Conservation (phyloP, 1,284 basidiomycete genomes). For the Ganoderma sinense region DNA sequence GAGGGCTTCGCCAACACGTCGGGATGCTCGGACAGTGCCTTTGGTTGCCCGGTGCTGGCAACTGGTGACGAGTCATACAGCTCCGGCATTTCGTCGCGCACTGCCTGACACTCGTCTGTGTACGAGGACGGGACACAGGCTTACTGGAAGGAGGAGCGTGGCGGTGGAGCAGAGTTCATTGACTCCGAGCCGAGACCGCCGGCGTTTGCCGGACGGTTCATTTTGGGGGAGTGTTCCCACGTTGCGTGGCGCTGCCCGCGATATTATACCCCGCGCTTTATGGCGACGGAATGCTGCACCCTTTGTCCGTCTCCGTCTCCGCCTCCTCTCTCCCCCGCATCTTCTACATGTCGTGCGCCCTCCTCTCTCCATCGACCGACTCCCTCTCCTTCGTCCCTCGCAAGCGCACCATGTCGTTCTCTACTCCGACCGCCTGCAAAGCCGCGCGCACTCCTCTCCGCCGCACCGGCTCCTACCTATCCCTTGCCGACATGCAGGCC, state of each 20-base stretch:
- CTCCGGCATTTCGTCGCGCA: constrained; percentile 6
- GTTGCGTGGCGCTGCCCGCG: constrained; percentile 23
- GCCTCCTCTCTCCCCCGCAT: constrained; percentile 23
- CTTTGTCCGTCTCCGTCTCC: constrained; percentile 36
- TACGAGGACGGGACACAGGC: constrained; percentile 27
- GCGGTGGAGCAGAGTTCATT: constrained; percentile 20
- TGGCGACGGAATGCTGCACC: constrained; percentile 26
- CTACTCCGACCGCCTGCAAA: constrained; percentile 36
- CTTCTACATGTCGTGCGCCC: constrained; percentile 35
- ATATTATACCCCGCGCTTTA: constrained; percentile 32
- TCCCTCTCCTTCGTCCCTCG: constrained; percentile 29
- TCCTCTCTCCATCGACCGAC: constrained; percentile 10
- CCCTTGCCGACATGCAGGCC: constrained; percentile 39
- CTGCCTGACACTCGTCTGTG: background rate
- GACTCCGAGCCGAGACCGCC: constrained; percentile 17
- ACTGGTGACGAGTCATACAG: constrained; percentile 8
- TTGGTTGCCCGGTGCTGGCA: background rate
- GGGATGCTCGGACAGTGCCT: constrained; percentile 5
- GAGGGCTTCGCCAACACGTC: constrained; percentile 3
- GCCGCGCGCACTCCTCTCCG: constrained; percentile 38
- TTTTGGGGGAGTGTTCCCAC: constrained; percentile 24
- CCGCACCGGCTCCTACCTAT: constrained; percentile 43
- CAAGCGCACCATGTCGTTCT: constrained; percentile 46
- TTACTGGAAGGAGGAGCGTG: constrained; percentile 31
- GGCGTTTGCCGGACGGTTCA: constrained; percentile 22